Percentiles rank a stretch among this genome's conserved stretches.
Evolutionary conservation across 148 eudicot species (phyloP).

Genomic region (Camellia lanceoleosa): DNA sequence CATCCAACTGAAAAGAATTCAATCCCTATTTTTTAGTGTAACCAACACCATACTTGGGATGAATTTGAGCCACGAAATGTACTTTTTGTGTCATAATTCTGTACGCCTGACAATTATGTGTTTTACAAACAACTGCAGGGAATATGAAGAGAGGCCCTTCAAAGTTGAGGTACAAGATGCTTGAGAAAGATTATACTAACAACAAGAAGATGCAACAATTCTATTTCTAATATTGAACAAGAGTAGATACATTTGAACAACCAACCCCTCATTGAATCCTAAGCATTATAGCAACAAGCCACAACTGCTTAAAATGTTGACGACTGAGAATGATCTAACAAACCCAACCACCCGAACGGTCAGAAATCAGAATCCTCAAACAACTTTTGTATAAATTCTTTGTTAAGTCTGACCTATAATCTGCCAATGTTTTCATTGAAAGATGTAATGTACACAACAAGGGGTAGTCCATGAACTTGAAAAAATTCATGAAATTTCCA

Average conservation of each 20-base stretch:
- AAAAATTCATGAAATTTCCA: not conserved
- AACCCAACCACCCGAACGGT: not conserved
- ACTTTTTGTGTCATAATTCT: no score
- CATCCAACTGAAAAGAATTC: no score
- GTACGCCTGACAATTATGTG: no score
- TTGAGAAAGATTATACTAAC: not conserved
- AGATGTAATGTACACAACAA: constrained; percentile 1
- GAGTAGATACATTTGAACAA: not conserved
- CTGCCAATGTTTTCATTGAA: not conserved
- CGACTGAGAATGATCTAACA: not conserved
- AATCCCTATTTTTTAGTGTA: no score
- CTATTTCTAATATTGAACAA: not conserved
- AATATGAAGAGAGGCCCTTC: not conserved
- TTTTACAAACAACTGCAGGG: not conserved
- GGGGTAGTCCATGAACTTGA: no score
- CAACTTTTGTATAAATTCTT: not conserved
- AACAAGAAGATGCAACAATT: constrained; percentile 2
- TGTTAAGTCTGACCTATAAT: not conserved
- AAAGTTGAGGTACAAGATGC: not conserved
- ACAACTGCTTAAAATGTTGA: not conserved
- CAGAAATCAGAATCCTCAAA: not conserved
- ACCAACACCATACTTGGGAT: no score
- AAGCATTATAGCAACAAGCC: not conserved
- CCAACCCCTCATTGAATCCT: constrained; percentile 1
- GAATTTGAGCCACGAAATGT: no score